Conservation (phyloP, 257 asterid species). For the Petunia secreta region DNA sequence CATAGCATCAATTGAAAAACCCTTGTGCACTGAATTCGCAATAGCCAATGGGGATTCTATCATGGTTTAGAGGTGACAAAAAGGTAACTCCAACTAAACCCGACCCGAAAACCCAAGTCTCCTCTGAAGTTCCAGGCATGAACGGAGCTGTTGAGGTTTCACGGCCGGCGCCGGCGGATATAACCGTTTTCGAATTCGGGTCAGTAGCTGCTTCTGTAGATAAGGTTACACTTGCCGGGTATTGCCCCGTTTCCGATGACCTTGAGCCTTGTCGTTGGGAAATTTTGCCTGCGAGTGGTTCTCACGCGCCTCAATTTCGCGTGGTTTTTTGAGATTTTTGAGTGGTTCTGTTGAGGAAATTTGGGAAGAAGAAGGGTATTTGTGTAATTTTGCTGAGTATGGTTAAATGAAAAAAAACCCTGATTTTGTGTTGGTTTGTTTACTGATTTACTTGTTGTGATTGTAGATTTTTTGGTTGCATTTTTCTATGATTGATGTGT, state of each 20-base stretch:
- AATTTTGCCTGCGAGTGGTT: conserved; percentile 71
- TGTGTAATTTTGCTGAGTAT: conserved; percentile 22
- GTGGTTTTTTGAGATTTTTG: conserved; percentile 60
- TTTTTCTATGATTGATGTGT: neutral
- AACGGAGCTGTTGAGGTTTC: conserved; percentile 83
- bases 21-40: neutral
- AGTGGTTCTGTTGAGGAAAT: neutral
- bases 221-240: conserved; percentile 82
- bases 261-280: conserved; percentile 94
- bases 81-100: conserved; percentile 31
- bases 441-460: neutral
- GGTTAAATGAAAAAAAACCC: neutral
- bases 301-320: conserved; percentile 86
- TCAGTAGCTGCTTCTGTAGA: conserved; percentile 78
- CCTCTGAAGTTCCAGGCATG: conserved; percentile 62
- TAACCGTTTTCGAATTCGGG: conserved; percentile 79
- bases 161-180: conserved; percentile 47
- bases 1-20: neutral
- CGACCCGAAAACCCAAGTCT: conserved; percentile 41
- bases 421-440: neutral
- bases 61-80: conserved; percentile 39
- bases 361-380: neutral
- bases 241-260: conserved; percentile 82
- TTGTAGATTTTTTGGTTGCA: neutral
- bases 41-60: conserved; percentile 26